Conservation (phyloP, 2,329 filamentous ascomycete genomes). For the Fusarium nelsonii region DNA sequence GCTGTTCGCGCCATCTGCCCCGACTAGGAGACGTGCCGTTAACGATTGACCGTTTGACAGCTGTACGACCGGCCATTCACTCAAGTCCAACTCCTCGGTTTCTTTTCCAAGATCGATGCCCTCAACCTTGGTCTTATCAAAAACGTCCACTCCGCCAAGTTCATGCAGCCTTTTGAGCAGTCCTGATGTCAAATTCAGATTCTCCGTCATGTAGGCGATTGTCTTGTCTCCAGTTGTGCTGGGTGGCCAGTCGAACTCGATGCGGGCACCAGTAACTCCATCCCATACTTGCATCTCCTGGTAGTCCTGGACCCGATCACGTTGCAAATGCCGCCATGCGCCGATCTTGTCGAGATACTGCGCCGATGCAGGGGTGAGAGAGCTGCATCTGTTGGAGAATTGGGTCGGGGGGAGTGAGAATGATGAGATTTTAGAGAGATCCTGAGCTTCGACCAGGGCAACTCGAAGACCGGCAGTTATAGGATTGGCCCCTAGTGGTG, state of each 20-base stretch:
- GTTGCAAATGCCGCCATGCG: constrained; percentile 83
- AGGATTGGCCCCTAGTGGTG: constrained; percentile 74
- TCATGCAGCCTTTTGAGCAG: constrained; percentile 79
- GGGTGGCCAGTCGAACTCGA: constrained; percentile 84
- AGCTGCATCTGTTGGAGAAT: constrained; percentile 96
- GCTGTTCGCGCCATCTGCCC: constrained; percentile 94
- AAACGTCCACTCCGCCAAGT: constrained; percentile 75
- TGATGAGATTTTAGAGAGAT: constrained; percentile 75
- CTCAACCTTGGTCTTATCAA: constrained; percentile 82
- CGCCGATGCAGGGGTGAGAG: constrained; percentile 89
- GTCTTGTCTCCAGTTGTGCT: constrained; percentile 65
- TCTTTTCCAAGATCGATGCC: constrained; percentile 81
- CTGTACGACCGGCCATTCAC: constrained; percentile 87
- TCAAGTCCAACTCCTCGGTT: constrained; percentile 78
- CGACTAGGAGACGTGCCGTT: constrained; percentile 86
- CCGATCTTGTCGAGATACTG: constrained; percentile 85
- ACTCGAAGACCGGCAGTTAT: constrained; percentile 82
- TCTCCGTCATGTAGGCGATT: constrained; percentile 98
- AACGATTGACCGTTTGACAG: constrained; percentile 76
- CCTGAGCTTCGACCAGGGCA: constrained; percentile 90
- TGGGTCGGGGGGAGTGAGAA: constrained; percentile 75
- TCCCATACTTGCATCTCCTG: constrained; percentile 99
- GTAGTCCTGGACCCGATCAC: constrained; percentile 83
- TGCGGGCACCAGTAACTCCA: constrained; percentile 85
- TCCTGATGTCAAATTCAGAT: constrained; percentile 85